Percentiles rank a stretch among this genome's conserved stretches.
Evolutionary conservation across 805 yeast species (phyloP).

Genomic region (Barnettozyma wickerhamii): DNA sequence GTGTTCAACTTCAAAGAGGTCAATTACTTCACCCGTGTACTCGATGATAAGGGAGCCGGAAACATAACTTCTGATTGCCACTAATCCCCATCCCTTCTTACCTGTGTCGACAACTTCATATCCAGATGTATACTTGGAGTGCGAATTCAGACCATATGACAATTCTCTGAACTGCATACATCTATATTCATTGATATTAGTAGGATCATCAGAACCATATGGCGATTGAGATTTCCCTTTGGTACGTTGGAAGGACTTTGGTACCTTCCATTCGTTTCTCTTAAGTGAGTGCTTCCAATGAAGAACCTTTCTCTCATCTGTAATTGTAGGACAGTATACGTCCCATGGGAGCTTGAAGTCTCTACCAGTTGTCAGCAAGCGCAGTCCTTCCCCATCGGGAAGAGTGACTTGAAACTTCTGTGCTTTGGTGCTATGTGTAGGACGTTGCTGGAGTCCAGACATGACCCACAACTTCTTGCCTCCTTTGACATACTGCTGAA

Average conservation of each 20-base stretch:
- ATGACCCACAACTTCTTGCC: constrained; percentile 18
- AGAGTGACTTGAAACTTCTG: constrained; percentile 15
- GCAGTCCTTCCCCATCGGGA: constrained; percentile 21
- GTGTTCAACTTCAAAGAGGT: constrained; percentile 33
- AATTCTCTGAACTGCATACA: constrained; percentile 32
- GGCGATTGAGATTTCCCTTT: too few species aligned
- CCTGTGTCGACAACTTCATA: constrained; percentile 31
- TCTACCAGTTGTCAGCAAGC: constrained; percentile 8
- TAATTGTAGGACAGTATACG: constrained; percentile 29
- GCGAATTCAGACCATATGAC: constrained; percentile 12
- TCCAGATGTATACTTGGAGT: constrained; percentile 23
- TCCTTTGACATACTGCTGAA: not conserved
- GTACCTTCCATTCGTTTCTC: constrained; percentile 17
- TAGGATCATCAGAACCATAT: too few species aligned
- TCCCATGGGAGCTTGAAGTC: constrained; percentile 31
- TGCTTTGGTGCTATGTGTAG: constrained; percentile 4
- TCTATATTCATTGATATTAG: constrained; percentile 31
- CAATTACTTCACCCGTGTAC: constrained; percentile 46
- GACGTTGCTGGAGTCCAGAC: constrained; percentile 20
- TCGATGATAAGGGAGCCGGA: constrained; percentile 40
- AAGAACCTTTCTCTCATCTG: constrained; percentile 19
- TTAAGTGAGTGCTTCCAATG: constrained; percentile 27
- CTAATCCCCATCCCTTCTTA: constrained; percentile 38
- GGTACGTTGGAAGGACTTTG: not conserved
- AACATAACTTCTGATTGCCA: constrained; percentile 33